Evolutionary conservation across 2,329 filamentous ascomycete species (phyloP).

Genomic region (Aspergillus caelatus): DNA sequence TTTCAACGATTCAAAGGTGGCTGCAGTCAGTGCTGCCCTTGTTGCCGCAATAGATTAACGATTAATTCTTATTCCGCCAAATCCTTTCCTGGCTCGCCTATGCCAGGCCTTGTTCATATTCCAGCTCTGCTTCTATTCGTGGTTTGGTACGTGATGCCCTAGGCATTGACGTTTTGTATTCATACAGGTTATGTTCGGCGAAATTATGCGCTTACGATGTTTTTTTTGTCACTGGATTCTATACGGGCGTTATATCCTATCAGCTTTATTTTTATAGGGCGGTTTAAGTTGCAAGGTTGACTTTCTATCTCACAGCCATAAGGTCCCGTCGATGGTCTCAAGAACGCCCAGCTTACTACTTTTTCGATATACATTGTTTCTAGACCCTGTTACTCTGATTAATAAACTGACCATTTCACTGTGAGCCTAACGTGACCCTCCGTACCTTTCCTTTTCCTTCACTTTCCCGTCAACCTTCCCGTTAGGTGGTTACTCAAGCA

Average conservation of each 20-base stretch:
- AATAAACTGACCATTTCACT: neutral
- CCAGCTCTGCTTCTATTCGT: neutral
- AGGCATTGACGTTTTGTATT: slow-evolving; percentile 2
- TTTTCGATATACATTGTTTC: neutral
- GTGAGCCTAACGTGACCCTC: neutral
- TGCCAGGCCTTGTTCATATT: neutral
- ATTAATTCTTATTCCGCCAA: neutral
- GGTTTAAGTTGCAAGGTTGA: neutral
- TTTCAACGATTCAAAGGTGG: neutral
- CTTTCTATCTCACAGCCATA: neutral
- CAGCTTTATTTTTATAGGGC: neutral
- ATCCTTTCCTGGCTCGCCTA: neutral
- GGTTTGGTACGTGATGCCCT: neutral
- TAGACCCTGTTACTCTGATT: neutral
- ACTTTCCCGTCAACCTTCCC: neutral
- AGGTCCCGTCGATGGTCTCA: neutral
- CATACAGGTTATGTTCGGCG: slow-evolving; percentile 4
- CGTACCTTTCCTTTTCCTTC: neutral
- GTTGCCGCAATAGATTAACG: neutral
- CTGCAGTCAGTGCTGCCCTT: neutral
- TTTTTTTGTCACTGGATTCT: neutral
- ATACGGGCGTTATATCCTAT: slow-evolving; percentile 1
- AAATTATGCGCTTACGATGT: neutral
- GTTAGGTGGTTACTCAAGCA: neutral
- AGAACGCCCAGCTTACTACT: neutral